Percentiles rank a stretch among this genome's conserved stretches.
These are phyloP conservation scores for Xenoacremonium recifei DNA, from an alignment of 2,329 filamentous ascomycete genomes.

Conservation along the genomic window DNA sequence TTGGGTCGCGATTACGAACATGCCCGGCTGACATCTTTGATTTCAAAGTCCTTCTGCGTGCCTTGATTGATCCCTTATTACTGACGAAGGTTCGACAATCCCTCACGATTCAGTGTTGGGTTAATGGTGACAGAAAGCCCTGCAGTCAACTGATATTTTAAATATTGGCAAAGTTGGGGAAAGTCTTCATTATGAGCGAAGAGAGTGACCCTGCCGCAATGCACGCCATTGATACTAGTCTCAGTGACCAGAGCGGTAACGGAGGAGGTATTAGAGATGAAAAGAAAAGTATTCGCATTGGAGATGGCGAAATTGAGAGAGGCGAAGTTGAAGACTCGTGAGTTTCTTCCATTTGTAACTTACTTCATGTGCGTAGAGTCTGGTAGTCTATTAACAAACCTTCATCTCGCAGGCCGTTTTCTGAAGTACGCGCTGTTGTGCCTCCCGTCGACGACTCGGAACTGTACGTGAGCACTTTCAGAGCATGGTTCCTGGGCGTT, in stretches of 20 bases:
- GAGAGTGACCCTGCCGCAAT: neutral
- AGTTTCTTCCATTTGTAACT: neutral
- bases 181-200: neutral
- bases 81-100: too few species aligned
- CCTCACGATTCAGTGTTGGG: too few species aligned
- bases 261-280: neutral
- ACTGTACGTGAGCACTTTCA: constrained; percentile 1
- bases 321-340: constrained; percentile 4
- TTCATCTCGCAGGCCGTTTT: constrained; percentile 1
- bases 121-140: too few species aligned
- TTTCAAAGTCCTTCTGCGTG: too few species aligned
- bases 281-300: neutral
- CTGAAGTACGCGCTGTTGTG: constrained; percentile 3
- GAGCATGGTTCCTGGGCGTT: constrained; percentile 6
- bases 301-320: constrained; percentile 3
- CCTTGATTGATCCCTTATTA: too few species aligned
- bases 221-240: neutral
- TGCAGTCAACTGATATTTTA: too few species aligned
- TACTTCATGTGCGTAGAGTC: too few species aligned
- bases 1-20: too few species aligned
- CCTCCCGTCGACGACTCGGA: constrained; percentile 6
- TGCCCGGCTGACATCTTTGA: too few species aligned
- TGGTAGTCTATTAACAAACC: too few species aligned
- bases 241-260: neutral
- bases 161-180: too few species aligned